These are phyloP conservation scores for Limnanthes douglasii DNA, from an alignment of 345 rosid genomes.

Conservation along the genomic window DNA sequence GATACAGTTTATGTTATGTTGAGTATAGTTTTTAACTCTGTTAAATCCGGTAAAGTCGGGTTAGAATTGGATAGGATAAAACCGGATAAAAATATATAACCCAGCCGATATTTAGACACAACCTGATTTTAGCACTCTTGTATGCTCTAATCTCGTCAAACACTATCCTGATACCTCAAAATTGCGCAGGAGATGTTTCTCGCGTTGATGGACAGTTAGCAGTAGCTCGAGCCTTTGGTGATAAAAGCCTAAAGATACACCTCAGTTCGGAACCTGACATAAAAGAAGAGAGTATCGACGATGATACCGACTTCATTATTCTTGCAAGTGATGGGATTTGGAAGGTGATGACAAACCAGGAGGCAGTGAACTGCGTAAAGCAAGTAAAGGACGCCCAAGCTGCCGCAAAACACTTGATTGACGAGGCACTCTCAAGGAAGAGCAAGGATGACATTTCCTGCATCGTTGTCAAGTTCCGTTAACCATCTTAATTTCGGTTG, in stretches of 20 bases:
- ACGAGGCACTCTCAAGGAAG: conserved; percentile 43
- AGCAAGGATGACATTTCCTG: conserved; percentile 94
- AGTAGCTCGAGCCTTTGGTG: conserved; percentile 89
- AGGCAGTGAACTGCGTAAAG: conserved; percentile 45
- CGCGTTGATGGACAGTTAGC: conserved; percentile 90
- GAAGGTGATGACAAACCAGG: conserved; percentile 87
- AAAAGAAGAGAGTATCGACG: conserved; percentile 17
- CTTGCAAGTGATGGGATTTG: conserved; percentile 94
- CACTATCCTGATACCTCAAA: no score
- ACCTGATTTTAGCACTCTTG: no score
- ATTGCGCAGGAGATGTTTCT: conserved; percentile 65
- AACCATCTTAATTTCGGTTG: background rate
- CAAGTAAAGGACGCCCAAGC: conserved; percentile 47
- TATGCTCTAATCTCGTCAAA: no score
- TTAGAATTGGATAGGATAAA: no score
- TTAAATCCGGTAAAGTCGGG: background rate
- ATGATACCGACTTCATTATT: conserved; percentile 32
- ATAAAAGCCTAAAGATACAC: conserved; percentile 69
- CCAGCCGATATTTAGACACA: no score
- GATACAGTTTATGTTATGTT: background rate
- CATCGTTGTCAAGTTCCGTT: conserved; percentile 64
- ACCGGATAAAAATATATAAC: no score
- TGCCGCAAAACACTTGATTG: conserved; percentile 60
- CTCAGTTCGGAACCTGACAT: conserved; percentile 81
- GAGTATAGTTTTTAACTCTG: background rate